Evolutionary conservation across 176 grass and related monocot genomes (phyloP).

Genomic region (Juncus effusus): DNA sequence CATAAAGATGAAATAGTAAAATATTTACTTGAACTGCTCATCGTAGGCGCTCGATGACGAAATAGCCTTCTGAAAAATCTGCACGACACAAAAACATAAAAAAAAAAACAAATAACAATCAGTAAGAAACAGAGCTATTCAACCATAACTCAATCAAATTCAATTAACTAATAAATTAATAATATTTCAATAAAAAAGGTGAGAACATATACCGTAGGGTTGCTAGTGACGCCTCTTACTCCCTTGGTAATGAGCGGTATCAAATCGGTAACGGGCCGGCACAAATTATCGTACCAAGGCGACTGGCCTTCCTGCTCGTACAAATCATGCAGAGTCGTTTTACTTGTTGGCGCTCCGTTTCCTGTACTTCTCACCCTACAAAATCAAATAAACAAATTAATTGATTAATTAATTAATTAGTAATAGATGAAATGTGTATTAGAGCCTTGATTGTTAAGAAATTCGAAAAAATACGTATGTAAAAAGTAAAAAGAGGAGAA

Average conservation of each 20-base stretch:
- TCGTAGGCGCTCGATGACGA: constrained; percentile 91
- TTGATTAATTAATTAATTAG: neutral
- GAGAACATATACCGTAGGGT: constrained; percentile 65
- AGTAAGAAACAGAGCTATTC: neutral
- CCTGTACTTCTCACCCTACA: constrained; percentile 30
- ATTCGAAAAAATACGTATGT: no score
- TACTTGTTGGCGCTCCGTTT: constrained; percentile 64
- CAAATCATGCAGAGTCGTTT: constrained; percentile 68
- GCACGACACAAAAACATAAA: constrained; percentile 3
- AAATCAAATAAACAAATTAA: constrained; percentile 2
- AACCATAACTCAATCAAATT: neutral
- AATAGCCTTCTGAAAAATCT: constrained; percentile 99
- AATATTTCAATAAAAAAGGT: neutral
- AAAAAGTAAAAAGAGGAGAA: no score
- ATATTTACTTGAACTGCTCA: constrained; percentile 72
- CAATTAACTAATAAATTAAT: neutral
- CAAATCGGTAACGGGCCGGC: constrained; percentile 86
- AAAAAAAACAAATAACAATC: no score
- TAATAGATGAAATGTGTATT: no score
- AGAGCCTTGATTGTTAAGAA: no score
- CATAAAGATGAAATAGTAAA: neutral
- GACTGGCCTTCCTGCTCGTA: constrained; percentile 91
- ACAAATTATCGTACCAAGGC: constrained; percentile 98
- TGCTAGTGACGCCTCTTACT: constrained; percentile 94
- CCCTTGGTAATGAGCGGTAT: constrained; percentile 70